These are phyloP conservation scores for Pelargonium cotyledonis DNA, from an alignment of 441 rosid species.

Conservation along the genomic window DNA sequence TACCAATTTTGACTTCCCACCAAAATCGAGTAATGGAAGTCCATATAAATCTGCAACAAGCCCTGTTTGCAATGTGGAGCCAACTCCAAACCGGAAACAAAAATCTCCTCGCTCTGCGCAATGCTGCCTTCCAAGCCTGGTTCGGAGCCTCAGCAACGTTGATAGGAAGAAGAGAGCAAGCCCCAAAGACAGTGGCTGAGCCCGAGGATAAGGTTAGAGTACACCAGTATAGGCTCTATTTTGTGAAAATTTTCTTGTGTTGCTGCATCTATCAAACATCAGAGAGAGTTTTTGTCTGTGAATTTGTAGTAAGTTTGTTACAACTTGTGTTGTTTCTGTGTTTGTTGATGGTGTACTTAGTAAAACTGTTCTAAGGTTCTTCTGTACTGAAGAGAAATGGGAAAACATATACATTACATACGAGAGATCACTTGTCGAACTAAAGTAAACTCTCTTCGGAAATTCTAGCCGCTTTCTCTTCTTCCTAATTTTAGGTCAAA, in stretches of 20 bases:
- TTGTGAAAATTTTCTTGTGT: not conserved
- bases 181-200: not conserved
- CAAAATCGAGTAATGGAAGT: slow-evolving; percentile 17
- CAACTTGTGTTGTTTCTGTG: too few relatives aligned
- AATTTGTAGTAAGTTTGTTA: too few relatives aligned
- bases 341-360: too few relatives aligned
- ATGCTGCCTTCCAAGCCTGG: slow-evolving; percentile 49
- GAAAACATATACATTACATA: too few relatives aligned
- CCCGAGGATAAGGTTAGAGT: too few relatives aligned
- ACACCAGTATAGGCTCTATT: not conserved
- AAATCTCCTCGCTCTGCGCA: slow-evolving; percentile 30
- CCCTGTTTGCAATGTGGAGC: not conserved
- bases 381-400: too few relatives aligned
- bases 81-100: slow-evolving; percentile 14
- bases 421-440: too few relatives aligned
- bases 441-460: too few relatives aligned
- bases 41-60: slow-evolving; percentile 17
- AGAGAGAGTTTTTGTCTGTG: not conserved
- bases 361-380: too few relatives aligned
- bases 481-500: too few relatives aligned
- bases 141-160: slow-evolving; percentile 36
- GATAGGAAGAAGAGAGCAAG: slow-evolving; percentile 36
- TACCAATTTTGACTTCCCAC: slow-evolving; percentile 11
- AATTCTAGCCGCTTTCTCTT: too few relatives aligned
- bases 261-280: not conserved